Evolutionary conservation across 106 monocot genomes (phyloP).

Genomic region (Xerophyta viscosa): DNA sequence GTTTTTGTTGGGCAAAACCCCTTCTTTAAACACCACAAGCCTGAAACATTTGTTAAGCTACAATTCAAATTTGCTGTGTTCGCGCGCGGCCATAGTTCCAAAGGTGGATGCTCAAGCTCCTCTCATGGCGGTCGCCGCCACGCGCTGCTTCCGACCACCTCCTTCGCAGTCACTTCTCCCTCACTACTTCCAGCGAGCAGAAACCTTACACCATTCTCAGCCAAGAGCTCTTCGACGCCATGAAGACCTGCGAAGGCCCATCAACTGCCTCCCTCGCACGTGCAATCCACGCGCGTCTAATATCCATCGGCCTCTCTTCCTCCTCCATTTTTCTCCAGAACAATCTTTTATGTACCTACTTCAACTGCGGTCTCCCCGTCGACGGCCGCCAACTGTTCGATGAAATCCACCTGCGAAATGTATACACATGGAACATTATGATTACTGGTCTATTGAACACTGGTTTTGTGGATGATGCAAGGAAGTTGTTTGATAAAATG

Average conservation of each 20-base stretch:
- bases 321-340: conserved; percentile 70
- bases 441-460: conserved; percentile 42
- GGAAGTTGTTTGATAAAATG: conserved; percentile 69
- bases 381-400: conserved; percentile 42
- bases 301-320: conserved; percentile 34
- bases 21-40: too few species aligned
- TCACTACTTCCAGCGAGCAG: not conserved
- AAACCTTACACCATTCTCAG: conserved; percentile 17
- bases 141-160: not conserved
- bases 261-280: conserved; percentile 16
- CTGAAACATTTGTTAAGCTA: too few species aligned
- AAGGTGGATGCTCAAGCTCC: too few species aligned
- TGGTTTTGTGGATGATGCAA: conserved; percentile 35
- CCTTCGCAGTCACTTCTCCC: not conserved
- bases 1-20: too few species aligned
- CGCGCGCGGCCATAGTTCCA: too few species aligned
- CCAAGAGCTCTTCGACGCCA: conserved; percentile 22
- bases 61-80: too few species aligned
- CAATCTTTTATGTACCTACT: conserved; percentile 50
- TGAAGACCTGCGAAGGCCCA: conserved; percentile 7
- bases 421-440: conserved; percentile 58
- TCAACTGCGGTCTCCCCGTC: conserved; percentile 22
- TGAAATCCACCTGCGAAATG: conserved; percentile 33
- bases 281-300: conserved; percentile 40
- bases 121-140: too few species aligned